These are phyloP conservation scores for Trichoderma sp. DNA, from an alignment of 2,329 filamentous ascomycete species.

Conservation along the genomic window DNA sequence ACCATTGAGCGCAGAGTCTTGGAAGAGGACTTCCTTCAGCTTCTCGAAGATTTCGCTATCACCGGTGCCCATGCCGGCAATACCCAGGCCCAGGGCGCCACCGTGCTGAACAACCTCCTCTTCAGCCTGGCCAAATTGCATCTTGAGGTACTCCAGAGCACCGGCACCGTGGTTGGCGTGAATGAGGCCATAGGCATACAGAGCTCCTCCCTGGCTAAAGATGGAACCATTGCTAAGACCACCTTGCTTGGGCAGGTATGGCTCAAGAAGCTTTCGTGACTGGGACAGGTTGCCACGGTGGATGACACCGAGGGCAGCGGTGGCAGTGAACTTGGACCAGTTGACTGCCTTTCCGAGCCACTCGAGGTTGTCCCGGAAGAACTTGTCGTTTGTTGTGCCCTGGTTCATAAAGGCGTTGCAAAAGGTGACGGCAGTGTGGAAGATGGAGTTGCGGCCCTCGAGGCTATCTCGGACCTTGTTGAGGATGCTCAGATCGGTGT, in stretches of 20 bases:
- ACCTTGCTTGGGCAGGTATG: conserved; percentile 81
- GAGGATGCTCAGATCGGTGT: conserved; percentile 84
- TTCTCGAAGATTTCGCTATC: conserved; percentile 89
- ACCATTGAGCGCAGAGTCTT: conserved; percentile 93
- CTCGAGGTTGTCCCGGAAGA: conserved; percentile 96
- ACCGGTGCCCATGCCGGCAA: conserved; percentile 96
- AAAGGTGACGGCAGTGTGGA: conserved; percentile 96
- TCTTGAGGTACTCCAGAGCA: conserved; percentile 77
- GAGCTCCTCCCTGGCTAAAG: conserved; percentile 92
- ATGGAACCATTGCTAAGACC: conserved; percentile 79
- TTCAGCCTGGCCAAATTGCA: conserved; percentile 71
- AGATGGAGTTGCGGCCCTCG: conserved; percentile 95
- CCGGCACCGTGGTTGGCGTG: conserved; percentile 97
- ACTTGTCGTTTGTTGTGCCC: conserved; percentile 95
- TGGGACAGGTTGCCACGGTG: conserved; percentile 94
- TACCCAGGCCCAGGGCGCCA: conserved; percentile 90
- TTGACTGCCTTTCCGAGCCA: conserved; percentile 99
- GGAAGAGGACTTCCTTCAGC: conserved; percentile 83
- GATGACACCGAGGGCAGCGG: conserved; percentile 92
- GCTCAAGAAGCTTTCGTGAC: conserved; percentile 88
- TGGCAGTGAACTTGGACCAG: conserved; percentile 99
- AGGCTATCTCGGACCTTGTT: conserved; percentile 97
- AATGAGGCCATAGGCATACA: conserved; percentile 94
- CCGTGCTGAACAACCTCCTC: conserved; percentile 97
- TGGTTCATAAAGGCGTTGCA: conserved; percentile 99